These are phyloP conservation scores for Teunomyces panamensis DNA, from an alignment of 805 yeast genomes.

Conservation along the genomic window DNA sequence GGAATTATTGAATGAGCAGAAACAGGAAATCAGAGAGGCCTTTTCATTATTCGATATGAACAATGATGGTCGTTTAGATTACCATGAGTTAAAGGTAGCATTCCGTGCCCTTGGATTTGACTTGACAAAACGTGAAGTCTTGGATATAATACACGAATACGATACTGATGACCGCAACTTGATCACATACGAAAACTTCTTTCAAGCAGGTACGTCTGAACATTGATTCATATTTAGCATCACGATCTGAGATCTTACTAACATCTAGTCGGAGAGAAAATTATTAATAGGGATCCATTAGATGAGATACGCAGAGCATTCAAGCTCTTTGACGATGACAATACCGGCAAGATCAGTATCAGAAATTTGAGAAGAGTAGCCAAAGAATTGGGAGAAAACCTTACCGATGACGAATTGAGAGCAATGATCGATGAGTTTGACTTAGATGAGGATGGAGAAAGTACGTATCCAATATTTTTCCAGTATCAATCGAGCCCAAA, in stretches of 20 bases:
- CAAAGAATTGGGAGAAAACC: conserved; percentile 85
- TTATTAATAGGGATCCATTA: conserved; percentile 85
- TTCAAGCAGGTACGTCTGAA: conserved; percentile 55
- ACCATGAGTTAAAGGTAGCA: conserved; percentile 92
- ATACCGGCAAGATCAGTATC: conserved; percentile 77
- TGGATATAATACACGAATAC: conserved; percentile 74
- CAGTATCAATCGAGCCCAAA: not conserved
- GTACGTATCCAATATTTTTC: conserved; percentile 29
- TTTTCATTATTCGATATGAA: conserved; percentile 90
- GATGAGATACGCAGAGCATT: conserved; percentile 93
- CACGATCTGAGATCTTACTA: conserved; percentile 15
- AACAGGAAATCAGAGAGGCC: conserved; percentile 89
- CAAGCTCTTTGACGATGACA: conserved; percentile 81
- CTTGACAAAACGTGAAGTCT: conserved; percentile 68
- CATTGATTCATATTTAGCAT: no score
- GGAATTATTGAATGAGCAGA: conserved; percentile 81
- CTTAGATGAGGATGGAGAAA: conserved; percentile 93
- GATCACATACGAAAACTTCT: conserved; percentile 80
- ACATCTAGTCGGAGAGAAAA: conserved; percentile 65
- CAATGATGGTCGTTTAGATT: conserved; percentile 84
- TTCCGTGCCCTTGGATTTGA: conserved; percentile 92
- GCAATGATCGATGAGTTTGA: conserved; percentile 99
- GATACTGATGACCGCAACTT: conserved; percentile 71
- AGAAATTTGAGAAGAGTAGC: conserved; percentile 86
- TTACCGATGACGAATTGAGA: conserved; percentile 86